A percentile compares a stretch with the other conserved stretches of the same genome.
Conservation (phyloP, 148 eudicot species). For the Pouteria glomerata region DNA sequence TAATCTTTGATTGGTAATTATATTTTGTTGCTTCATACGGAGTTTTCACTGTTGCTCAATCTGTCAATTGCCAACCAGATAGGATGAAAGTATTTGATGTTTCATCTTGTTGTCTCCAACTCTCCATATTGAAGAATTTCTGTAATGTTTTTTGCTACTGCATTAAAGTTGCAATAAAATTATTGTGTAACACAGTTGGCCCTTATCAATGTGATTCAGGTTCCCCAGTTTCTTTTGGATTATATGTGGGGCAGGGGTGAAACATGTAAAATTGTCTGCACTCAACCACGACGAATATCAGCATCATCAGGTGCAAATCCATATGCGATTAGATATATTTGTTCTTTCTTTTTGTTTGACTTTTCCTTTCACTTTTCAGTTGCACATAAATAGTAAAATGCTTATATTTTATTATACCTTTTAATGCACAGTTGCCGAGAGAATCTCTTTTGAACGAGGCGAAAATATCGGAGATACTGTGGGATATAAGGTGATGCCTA, state of each 20-base stretch:
- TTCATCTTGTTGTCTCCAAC: neutral
- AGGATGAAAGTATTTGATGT: neutral
- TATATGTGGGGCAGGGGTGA: constrained; percentile 75
- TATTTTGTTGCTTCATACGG: neutral
- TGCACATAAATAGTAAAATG: neutral
- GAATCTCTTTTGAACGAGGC: constrained; percentile 84
- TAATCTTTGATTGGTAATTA: too few species aligned
- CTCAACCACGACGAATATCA: constrained; percentile 93
- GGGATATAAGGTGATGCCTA: constrained; percentile 78
- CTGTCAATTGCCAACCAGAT: neutral
- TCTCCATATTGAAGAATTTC: neutral
- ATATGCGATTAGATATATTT: neutral
- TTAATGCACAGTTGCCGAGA: constrained; percentile 68
- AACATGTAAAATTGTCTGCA: constrained; percentile 82
- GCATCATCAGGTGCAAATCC: constrained; percentile 66
- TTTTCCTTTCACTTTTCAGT: constrained; percentile 3
- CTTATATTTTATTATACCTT: neutral
- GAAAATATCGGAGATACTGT: constrained; percentile 77
- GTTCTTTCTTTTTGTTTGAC: neutral
- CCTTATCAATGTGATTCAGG: constrained; percentile 37
- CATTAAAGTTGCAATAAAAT: neutral
- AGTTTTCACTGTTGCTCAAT: neutral
- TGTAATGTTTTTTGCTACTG: neutral
- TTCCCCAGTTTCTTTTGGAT: constrained; percentile 86
- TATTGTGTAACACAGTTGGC: neutral